phyloP scores from a whole-genome alignment of 805 yeast species.

The Spathaspora girioi region DNA sequence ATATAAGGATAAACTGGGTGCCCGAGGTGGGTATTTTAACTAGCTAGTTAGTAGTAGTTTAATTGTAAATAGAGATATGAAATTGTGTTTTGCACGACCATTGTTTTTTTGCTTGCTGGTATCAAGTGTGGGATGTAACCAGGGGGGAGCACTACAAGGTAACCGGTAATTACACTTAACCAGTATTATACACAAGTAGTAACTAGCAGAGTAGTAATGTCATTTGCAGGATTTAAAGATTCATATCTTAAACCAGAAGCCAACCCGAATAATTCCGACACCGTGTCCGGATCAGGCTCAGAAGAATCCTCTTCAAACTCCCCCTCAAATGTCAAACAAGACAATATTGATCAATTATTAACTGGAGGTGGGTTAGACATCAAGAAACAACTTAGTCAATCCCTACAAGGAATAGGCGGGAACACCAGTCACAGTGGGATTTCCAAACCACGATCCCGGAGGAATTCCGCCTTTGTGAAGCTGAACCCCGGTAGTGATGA shows the following conservation, averaged over 20 bases:
- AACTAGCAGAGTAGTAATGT: not conserved
- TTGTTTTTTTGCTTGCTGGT: too few species aligned
- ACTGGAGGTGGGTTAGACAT: slow-evolving; percentile 31
- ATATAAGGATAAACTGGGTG: not conserved
- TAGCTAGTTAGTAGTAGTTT: not conserved
- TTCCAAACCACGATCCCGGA: slow-evolving; percentile 35
- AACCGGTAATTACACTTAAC: too few species aligned
- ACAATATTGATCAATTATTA: slow-evolving; percentile 21
- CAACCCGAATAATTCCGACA: not conserved
- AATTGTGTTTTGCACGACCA: not conserved
- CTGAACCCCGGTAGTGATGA: slow-evolving; percentile 17
- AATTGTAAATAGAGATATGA: not conserved
- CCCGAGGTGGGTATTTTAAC: not conserved
- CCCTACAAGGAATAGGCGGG: slow-evolving; percentile 20
- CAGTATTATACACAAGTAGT: not conserved
- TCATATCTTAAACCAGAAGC: slow-evolving; percentile 1
- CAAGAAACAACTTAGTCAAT: slow-evolving; percentile 39
- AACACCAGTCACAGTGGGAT: slow-evolving; percentile 21
- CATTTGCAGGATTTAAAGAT: slow-evolving; percentile 5
- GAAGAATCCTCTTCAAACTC: not conserved
- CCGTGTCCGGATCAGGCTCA: slow-evolving; percentile 4
- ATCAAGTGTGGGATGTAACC: not conserved
- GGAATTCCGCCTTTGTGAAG: slow-evolving; percentile 27
- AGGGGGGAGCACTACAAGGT: not conserved
- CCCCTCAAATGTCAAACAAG: slow-evolving; percentile 15